phyloP scores from a whole-genome alignment of 176 grass and related monocot species.

The Oryza nivara region DNA sequence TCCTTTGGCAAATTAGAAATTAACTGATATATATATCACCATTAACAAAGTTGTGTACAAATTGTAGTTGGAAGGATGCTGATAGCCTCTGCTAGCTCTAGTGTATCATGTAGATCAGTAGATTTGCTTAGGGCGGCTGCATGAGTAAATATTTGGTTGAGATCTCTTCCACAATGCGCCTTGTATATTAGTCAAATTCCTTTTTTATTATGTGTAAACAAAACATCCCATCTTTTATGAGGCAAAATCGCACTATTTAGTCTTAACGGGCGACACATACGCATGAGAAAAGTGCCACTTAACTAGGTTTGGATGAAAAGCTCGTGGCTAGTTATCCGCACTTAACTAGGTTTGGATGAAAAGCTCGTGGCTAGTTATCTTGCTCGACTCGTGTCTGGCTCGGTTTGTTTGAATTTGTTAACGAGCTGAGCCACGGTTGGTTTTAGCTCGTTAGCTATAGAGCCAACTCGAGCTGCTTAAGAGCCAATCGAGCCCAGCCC shows the following conservation, averaged over 20 bases:
- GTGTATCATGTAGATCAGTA: not conserved
- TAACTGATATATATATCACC: not conserved
- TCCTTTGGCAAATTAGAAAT: not conserved
- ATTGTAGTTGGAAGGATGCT: slow-evolving; percentile 7
- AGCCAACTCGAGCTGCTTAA: too few relatives aligned
- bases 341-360: not conserved
- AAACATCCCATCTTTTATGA: not conserved
- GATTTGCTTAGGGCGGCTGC: not conserved
- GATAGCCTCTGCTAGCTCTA: not conserved
- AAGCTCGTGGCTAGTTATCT: too few relatives aligned
- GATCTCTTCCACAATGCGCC: not conserved
- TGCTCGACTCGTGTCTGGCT: too few relatives aligned
- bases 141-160: not conserved
- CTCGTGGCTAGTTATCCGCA: too few relatives aligned
- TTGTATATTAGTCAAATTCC: not conserved
- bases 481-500: too few relatives aligned
- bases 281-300: too few relatives aligned
- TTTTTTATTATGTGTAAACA: not conserved
- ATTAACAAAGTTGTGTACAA: slow-evolving; percentile 22
- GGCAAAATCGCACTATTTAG: too few relatives aligned
- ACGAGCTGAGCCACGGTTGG: too few relatives aligned
- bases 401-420: too few relatives aligned
- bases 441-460: too few relatives aligned
- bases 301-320: not conserved
- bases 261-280: too few relatives aligned